These are phyloP conservation scores for Fusarium agapanthi DNA, from an alignment of 2,329 filamentous ascomycete species.

Conservation along the genomic window DNA sequence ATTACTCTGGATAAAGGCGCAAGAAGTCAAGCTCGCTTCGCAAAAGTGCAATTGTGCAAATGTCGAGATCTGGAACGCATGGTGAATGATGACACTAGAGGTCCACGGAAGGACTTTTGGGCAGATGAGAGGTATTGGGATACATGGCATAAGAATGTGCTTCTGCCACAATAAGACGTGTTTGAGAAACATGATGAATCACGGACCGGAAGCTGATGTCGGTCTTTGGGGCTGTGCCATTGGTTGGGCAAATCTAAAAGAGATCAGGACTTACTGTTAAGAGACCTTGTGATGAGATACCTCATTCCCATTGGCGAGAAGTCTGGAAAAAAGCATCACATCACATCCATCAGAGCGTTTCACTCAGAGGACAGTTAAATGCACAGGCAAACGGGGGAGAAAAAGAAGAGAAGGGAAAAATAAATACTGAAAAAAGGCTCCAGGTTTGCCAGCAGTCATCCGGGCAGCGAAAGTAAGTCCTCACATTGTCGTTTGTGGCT, in stretches of 20 bases:
- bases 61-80: neutral
- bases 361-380: too few species aligned
- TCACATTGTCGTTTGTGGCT: neutral
- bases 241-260: neutral
- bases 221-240: neutral
- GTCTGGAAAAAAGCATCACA: too few species aligned
- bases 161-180: neutral
- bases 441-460: too few species aligned
- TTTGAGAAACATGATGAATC: neutral
- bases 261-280: too few species aligned
- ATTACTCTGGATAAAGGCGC: neutral
- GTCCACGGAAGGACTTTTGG: neutral
- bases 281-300: too few species aligned
- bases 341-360: too few species aligned
- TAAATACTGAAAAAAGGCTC: too few species aligned
- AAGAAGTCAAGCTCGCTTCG: neutral
- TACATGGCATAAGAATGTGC: neutral
- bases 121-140: neutral
- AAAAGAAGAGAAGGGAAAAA: too few species aligned
- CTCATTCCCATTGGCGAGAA: too few species aligned
- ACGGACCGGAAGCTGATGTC: neutral
- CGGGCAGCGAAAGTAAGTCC: too few species aligned
- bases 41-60: neutral
- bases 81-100: neutral
- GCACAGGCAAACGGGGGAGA: too few species aligned